phyloP scores from a whole-genome alignment of 441 rosid species.

The Jatropha multifida region DNA sequence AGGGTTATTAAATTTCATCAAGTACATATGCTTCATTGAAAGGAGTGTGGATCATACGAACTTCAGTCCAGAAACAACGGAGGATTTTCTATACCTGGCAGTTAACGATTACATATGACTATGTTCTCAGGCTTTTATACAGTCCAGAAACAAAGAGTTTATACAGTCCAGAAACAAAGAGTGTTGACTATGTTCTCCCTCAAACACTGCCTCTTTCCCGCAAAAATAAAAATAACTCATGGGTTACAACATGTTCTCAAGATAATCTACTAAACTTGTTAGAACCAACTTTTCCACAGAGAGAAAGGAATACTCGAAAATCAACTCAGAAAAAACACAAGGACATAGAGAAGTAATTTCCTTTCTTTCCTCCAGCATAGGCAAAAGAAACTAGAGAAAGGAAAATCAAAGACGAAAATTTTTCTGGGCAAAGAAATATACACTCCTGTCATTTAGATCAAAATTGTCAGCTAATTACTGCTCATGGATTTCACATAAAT shows the following conservation, averaged over 20 bases:
- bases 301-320: neutral
- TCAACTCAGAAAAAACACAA: neutral
- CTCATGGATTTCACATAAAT: neutral
- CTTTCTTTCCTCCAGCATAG: too few species aligned
- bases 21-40: constrained; percentile 4
- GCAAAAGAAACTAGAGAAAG: neutral
- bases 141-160: neutral
- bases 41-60: neutral
- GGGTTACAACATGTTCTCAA: constrained; percentile 11
- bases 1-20: neutral
- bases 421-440: neutral
- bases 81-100: constrained; percentile 10
- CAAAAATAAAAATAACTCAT: constrained; percentile 1
- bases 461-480: neutral
- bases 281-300: neutral
- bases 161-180: neutral
- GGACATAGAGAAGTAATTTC: neutral
- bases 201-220: neutral
- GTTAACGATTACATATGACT: constrained; percentile 10
- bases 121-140: constrained; percentile 3
- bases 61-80: constrained; percentile 3
- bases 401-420: neutral
- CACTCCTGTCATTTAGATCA: neutral
- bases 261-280: constrained; percentile 11
- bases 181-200: neutral